These are phyloP conservation scores for Erythrobasidium yunnanense DNA, from an alignment of 768 basidiomycete genomes.

Conservation along the genomic window DNA sequence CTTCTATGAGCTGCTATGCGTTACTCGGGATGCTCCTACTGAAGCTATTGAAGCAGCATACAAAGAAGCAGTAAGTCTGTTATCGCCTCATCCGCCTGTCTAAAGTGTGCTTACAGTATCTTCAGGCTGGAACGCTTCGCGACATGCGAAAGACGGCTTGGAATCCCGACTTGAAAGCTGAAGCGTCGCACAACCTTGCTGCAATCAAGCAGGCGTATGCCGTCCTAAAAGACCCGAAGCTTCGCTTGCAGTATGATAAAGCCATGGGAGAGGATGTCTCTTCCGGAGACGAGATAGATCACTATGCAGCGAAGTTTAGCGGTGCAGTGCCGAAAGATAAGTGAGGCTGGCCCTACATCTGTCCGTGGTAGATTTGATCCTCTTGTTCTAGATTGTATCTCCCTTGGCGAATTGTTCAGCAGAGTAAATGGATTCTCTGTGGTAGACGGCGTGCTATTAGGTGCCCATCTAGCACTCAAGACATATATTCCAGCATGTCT, in stretches of 20 bases:
- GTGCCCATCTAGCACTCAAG: too few species aligned
- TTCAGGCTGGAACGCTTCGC: neutral
- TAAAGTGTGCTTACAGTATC: neutral
- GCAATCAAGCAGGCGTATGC: neutral
- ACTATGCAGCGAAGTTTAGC: neutral
- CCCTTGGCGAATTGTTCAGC: too few species aligned
- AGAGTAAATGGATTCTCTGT: too few species aligned
- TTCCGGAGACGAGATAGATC: neutral
- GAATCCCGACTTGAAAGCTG: neutral
- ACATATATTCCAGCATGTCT: conserved; percentile 15
- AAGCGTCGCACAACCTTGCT: neutral
- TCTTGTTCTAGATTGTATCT: too few species aligned
- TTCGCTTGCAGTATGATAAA: neutral
- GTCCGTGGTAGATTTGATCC: too few species aligned
- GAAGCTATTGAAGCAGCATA: neutral
- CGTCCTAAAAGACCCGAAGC: neutral
- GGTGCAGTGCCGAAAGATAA: too few species aligned
- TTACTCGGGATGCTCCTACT: neutral
- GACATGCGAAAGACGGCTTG: neutral
- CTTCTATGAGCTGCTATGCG: neutral
- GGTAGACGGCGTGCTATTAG: too few species aligned
- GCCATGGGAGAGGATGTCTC: neutral
- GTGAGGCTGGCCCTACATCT: too few species aligned
- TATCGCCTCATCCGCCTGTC: neutral
- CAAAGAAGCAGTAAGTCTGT: neutral